Conservation (phyloP, 306 rosid species). For the Gillenia trifoliata region DNA sequence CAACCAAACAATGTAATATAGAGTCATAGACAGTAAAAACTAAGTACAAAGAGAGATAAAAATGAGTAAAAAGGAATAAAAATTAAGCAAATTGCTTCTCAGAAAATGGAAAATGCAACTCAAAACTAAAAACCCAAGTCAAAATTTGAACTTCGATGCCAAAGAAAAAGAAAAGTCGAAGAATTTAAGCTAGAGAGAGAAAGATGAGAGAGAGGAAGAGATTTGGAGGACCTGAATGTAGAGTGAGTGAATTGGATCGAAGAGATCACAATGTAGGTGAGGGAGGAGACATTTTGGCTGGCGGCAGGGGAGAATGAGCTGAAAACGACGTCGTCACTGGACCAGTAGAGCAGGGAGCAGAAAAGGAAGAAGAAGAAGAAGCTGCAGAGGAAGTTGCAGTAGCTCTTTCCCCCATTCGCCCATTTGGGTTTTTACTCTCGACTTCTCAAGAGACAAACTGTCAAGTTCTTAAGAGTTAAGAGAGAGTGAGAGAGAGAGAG, state of each 20-base stretch:
- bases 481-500: slow-evolving; percentile 4
- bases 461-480: slow-evolving; percentile 26
- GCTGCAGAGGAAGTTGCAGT: slow-evolving; percentile 67
- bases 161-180: background rate
- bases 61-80: background rate
- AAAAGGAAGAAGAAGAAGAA: slow-evolving; percentile 25
- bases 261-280: slow-evolving; percentile 39
- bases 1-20: slow-evolving; percentile 19
- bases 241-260: slow-evolving; percentile 39
- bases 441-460: slow-evolving; percentile 28
- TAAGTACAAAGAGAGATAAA: background rate
- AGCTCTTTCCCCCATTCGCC: slow-evolving; percentile 52
- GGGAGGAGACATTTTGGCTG: background rate
- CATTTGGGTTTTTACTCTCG: slow-evolving; percentile 27
- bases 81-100: slow-evolving; percentile 1
- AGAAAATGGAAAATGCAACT: slow-evolving; percentile 12
- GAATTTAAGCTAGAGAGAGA: background rate
- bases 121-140: background rate
- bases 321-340: slow-evolving; percentile 52
- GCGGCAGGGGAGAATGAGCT: slow-evolving; percentile 26
- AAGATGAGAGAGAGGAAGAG: background rate
- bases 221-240: slow-evolving; percentile 30
- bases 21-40: background rate
- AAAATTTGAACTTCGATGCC: background rate
- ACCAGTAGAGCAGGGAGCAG: slow-evolving; percentile 8